Evolutionary conservation across 179 eudicot species (phyloP).

Genomic region (Silene noctiflora): DNA sequence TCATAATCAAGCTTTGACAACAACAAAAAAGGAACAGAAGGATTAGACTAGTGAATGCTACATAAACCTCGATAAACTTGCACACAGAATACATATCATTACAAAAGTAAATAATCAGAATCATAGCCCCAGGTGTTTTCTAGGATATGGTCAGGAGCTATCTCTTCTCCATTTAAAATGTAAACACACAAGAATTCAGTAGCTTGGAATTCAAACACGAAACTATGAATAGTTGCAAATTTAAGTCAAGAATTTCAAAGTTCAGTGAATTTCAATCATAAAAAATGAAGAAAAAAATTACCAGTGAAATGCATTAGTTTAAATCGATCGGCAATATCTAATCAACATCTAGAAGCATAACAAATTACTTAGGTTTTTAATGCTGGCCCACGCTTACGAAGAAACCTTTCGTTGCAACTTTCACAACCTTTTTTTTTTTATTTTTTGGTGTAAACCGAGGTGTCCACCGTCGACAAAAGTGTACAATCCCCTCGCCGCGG

Average conservation of each 20-base stretch:
- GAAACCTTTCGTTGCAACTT: neutral
- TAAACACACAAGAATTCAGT: neutral
- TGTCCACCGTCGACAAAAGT: too few species aligned
- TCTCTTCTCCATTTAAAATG: neutral
- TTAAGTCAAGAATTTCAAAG: neutral
- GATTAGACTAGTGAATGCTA: neutral
- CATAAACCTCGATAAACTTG: neutral
- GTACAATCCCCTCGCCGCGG: too few species aligned
- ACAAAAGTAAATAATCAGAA: neutral
- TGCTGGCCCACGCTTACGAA: neutral
- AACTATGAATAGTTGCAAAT: neutral
- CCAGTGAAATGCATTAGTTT: neutral
- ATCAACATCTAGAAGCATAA: neutral
- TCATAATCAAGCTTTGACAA: slow-evolving; percentile 69
- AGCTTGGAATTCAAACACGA: neutral
- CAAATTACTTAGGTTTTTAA: too few species aligned
- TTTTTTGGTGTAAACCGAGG: too few species aligned
- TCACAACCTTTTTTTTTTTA: neutral
- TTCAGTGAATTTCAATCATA: neutral
- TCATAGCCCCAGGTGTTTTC: neutral
- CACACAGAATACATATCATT: neutral
- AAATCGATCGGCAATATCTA: neutral
- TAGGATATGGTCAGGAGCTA: neutral
- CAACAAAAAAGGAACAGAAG: slow-evolving; percentile 13
- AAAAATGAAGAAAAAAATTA: neutral